Evolutionary conservation across 2,329 filamentous ascomycete genomes (phyloP).

Genomic region (Alternaria sp.): DNA sequence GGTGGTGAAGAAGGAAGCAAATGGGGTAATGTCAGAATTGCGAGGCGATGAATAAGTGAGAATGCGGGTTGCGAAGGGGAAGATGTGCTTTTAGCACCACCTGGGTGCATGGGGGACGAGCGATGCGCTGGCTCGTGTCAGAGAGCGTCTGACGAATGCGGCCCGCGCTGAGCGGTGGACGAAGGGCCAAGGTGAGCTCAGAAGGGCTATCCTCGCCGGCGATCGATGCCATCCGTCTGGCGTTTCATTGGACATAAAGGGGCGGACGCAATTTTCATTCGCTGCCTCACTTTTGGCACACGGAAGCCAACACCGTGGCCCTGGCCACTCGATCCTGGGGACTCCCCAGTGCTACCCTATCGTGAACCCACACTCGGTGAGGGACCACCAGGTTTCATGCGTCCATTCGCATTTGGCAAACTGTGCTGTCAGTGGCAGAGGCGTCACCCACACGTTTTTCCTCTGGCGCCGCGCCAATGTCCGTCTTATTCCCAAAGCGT

Average conservation of each 20-base stretch:
- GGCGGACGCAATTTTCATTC: constrained; percentile 24
- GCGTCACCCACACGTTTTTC: constrained; percentile 21
- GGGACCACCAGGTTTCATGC: constrained; percentile 29
- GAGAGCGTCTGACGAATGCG: constrained; percentile 37
- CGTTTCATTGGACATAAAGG: constrained; percentile 26
- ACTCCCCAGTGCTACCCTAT: constrained; percentile 32
- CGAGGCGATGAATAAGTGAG: constrained; percentile 38
- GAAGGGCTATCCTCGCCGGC: constrained; percentile 36
- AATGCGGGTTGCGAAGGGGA: constrained; percentile 29
- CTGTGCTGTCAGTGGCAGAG: constrained; percentile 30
- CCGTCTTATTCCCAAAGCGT: constrained; percentile 18
- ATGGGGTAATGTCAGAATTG: constrained; percentile 23
- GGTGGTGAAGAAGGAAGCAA: constrained; percentile 8
- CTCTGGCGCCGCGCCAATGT: constrained; percentile 21
- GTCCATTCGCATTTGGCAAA: constrained; percentile 23
- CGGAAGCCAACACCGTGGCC: constrained; percentile 13
- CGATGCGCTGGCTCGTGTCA: constrained; percentile 45
- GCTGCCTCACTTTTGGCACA: constrained; percentile 35
- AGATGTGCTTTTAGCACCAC: constrained; percentile 35
- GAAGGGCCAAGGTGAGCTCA: constrained; percentile 29
- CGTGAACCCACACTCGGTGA: constrained; percentile 17
- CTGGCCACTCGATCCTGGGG: constrained; percentile 12
- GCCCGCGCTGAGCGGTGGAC: constrained; percentile 28
- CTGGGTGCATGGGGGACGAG: constrained; percentile 10
- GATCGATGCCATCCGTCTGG: constrained; percentile 20